Evolutionary conservation across 2,329 filamentous ascomycete species (phyloP).

Genomic region (Samsoniella hepiali): DNA sequence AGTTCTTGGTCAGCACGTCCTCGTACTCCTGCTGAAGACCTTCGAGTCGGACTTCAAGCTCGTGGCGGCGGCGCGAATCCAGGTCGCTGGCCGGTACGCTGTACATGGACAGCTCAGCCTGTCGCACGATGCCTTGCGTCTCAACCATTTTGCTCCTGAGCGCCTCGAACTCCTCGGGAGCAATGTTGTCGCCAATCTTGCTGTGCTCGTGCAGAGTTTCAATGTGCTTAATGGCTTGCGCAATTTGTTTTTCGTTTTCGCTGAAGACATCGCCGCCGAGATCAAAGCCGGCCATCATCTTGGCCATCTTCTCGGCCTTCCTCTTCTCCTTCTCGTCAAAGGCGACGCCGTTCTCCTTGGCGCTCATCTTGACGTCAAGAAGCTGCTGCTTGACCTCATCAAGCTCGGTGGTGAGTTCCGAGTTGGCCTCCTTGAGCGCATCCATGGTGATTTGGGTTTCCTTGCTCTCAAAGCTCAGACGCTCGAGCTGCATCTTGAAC

Average conservation of each 20-base stretch:
- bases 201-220: slow-evolving; percentile 76
- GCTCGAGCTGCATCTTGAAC: slow-evolving; percentile 94
- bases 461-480: slow-evolving; percentile 87
- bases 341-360: slow-evolving; percentile 85
- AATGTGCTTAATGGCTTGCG: slow-evolving; percentile 78
- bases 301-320: slow-evolving; percentile 98
- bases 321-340: slow-evolving; percentile 97
- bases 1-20: slow-evolving; percentile 72
- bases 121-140: slow-evolving; percentile 86
- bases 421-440: slow-evolving; percentile 90
- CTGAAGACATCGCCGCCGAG: slow-evolving; percentile 90
- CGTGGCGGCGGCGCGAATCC: slow-evolving; percentile 65
- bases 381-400: slow-evolving; percentile 96
- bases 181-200: slow-evolving; percentile 72
- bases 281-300: slow-evolving; percentile 99
- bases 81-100: slow-evolving; percentile 62
- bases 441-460: slow-evolving; percentile 98
- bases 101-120: slow-evolving; percentile 83
- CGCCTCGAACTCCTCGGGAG: slow-evolving; percentile 74
- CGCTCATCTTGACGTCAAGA: slow-evolving; percentile 92
- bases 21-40: slow-evolving; percentile 80
- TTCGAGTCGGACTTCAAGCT: slow-evolving; percentile 73
- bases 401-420: slow-evolving; percentile 84
- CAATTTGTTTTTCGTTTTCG: slow-evolving; percentile 83
- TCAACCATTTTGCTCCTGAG: slow-evolving; percentile 78